Evolutionary conservation across 768 basidiomycete genomes (phyloP).

Genomic region (Neoboletus magnificus): DNA sequence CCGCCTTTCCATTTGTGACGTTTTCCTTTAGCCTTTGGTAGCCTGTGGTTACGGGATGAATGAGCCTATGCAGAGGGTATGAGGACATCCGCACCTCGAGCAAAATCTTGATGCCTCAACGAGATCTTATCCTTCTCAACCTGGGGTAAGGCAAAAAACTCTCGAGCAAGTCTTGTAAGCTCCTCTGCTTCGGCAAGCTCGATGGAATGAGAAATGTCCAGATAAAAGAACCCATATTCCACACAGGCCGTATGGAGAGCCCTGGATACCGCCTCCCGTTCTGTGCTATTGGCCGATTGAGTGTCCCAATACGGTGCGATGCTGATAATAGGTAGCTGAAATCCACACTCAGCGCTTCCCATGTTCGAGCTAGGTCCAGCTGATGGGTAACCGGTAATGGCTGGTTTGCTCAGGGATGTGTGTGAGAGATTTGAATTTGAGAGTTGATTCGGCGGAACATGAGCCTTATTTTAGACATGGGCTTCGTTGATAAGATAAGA

Average conservation of each 20-base stretch:
- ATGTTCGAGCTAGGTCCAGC: conserved; percentile 4
- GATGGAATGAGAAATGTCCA: conserved; percentile 63
- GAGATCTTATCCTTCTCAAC: conserved; percentile 78
- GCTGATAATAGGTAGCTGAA: conserved; percentile 64
- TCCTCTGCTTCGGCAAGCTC: conserved; percentile 59
- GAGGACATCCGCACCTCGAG: conserved; percentile 56
- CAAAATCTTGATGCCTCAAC: conserved; percentile 64
- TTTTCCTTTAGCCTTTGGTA: conserved; percentile 82
- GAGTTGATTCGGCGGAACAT: background rate
- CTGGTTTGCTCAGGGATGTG: background rate
- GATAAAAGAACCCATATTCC: conserved; percentile 87
- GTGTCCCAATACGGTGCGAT: conserved; percentile 60
- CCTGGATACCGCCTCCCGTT: conserved; percentile 45
- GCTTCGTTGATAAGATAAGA: conserved; percentile 20
- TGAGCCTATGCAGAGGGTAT: background rate
- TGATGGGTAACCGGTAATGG: background rate
- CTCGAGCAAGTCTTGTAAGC: conserved; percentile 57
- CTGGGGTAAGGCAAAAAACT: conserved; percentile 72
- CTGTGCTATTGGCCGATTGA: conserved; percentile 27
- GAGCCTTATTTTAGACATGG: background rate
- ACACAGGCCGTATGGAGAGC: conserved; percentile 72
- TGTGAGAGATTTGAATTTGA: background rate
- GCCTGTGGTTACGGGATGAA: conserved; percentile 42
- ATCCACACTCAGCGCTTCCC: conserved; percentile 1
- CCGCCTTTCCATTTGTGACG: conserved; percentile 78